These are phyloP conservation scores for Camellia lanceoleosa DNA, from an alignment of 148 eudicot species.

Conservation along the genomic window DNA sequence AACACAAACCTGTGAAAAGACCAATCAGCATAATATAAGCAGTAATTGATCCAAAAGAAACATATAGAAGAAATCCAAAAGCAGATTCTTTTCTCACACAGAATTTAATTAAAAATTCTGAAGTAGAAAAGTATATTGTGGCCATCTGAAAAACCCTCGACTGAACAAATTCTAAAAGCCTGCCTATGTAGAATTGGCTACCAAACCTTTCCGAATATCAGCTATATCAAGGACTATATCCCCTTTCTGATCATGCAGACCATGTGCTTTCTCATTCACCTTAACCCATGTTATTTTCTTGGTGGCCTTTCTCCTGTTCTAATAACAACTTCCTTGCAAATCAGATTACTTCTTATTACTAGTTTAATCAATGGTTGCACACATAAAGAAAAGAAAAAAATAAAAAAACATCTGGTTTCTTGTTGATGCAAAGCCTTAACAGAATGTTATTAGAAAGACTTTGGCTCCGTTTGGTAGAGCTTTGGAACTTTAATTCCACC, in stretches of 20 bases:
- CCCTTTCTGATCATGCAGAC: neutral
- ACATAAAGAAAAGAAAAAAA: neutral
- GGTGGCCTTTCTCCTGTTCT: no score
- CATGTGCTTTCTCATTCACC: neutral
- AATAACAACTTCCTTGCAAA: no score
- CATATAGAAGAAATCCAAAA: no score
- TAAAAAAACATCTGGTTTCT: neutral
- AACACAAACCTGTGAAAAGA: slow-evolving; percentile 69
- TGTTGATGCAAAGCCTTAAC: neutral
- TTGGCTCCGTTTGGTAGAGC: no score
- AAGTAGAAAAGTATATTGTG: neutral
- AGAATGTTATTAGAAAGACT: neutral
- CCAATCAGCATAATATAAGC: slow-evolving; percentile 12
- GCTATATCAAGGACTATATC: slow-evolving; percentile 1
- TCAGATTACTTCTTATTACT: neutral
- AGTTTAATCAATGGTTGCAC: neutral
- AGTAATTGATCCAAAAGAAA: neutral
- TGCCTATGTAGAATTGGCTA: no score
- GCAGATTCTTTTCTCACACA: no score
- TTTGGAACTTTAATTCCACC: no score
- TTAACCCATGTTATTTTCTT: neutral
- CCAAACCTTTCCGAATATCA: slow-evolving; percentile 1
- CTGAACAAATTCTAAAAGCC: slow-evolving; percentile 1
- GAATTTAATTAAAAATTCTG: neutral
- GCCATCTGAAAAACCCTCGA: neutral